Percentiles rank a stretch among this genome's conserved stretches.
Evolutionary conservation across 202 grass and related monocot genomes (phyloP).

Genomic region (Carex sylvatica): DNA sequence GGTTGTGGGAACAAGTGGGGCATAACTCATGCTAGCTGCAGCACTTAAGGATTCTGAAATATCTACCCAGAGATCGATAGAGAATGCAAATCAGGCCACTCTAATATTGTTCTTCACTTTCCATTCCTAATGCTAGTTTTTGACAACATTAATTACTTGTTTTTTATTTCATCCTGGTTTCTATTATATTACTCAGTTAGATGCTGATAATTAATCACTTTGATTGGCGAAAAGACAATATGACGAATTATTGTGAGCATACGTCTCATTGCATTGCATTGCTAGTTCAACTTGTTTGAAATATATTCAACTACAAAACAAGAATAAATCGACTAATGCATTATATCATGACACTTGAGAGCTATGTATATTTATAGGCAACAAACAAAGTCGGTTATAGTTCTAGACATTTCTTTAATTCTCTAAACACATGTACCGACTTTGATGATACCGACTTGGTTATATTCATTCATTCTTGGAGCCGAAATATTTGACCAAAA

Average conservation of each 20-base stretch:
- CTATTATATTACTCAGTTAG: not conserved
- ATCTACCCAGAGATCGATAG: not conserved
- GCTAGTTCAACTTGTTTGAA: too few species aligned
- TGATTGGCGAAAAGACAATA: not conserved
- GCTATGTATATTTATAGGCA: too few species aligned
- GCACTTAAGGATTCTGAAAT: not conserved
- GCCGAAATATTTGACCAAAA: too few species aligned
- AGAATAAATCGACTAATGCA: too few species aligned
- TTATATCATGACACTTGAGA: too few species aligned
- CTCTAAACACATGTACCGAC: too few species aligned
- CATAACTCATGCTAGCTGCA: conserved; percentile 29
- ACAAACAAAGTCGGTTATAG: too few species aligned
- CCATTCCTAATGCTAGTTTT: not conserved
- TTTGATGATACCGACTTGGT: too few species aligned
- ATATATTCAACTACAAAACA: too few species aligned
- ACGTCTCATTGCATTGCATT: not conserved
- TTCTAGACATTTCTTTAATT: too few species aligned
- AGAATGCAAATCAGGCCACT: not conserved
- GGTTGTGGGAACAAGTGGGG: conserved; percentile 31
- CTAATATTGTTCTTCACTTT: not conserved
- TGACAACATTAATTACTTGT: not conserved
- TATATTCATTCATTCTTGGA: too few species aligned
- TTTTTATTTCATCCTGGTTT: not conserved
- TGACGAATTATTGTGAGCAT: not conserved
- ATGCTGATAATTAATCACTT: not conserved